Evolutionary conservation across 2,329 filamentous ascomycete species (phyloP), one percentile per base, ranked within the genome.

Genomic region (Ceratocystiopsis sp.): DNA sequence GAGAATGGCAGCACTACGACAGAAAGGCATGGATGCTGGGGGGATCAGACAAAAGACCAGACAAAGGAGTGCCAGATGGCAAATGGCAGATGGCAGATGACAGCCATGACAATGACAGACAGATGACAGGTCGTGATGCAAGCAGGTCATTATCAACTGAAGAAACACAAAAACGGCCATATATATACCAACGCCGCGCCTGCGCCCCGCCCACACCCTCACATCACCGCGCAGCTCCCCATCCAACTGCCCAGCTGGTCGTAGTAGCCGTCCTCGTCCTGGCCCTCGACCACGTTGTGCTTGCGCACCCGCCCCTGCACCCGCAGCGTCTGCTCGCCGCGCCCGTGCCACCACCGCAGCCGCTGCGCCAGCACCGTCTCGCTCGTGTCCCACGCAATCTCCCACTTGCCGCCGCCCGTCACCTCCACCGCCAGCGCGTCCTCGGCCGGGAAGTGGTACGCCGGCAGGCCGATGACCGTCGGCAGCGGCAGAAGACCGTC

Each of bases 331-430:
- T 96, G 89, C 51, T 86, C 76, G 2, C 89, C 91, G 44, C 80
- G 79, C 1, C 75, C 75, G 61, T 98, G 87, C 87, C 89, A 95
- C 91, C 91, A 98, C 52, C 75, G 75, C 49, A 98, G 62, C 49
- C 73, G 73, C 63, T 95, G 89, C 47, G 85, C 66, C 51, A 75
- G 64, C 6, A 75, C 75, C 0, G 74, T 75, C 48, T 82, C 74
- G 10, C 75, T 71, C 44, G 86, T 80, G 47, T 86, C 78, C 6
- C 67, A 71, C 51, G 75, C 77, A 47, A 96, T 84, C 51, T 80
- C 78, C 87, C 87, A 98, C 56, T 89, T 91, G 8, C 93, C 93
- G 0, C 81, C 83, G 41, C 75, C 84, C 25, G 86, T 81, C 43
- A 80, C 72, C 25, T 29, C 25, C 4, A 98, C 77, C 1, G 69